phyloP scores from a whole-genome alignment of 805 yeast species.

The Saturnispora sanitii region DNA sequence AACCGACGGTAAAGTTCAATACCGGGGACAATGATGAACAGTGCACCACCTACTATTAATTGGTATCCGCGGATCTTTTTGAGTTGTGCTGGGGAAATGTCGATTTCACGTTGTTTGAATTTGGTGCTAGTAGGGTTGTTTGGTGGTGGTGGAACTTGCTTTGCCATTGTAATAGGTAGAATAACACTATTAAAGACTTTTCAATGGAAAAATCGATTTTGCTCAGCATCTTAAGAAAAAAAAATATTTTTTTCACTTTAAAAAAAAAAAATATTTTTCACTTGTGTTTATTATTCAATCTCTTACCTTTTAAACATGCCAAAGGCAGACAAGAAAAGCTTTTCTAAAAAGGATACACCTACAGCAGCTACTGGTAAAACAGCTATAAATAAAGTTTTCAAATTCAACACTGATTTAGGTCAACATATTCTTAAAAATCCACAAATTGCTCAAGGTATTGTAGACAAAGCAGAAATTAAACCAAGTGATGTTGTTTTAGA shows the following conservation, averaged over 20 bases:
- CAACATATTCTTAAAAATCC: constrained; percentile 97
- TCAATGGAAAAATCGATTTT: background rate
- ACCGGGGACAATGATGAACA: constrained; percentile 24
- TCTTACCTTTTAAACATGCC: constrained; percentile 33
- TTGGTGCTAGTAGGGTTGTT: background rate
- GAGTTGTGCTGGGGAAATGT: constrained; percentile 18
- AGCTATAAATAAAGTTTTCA: constrained; percentile 76
- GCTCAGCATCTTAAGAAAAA: too few species aligned
- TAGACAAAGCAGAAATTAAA: constrained; percentile 86
- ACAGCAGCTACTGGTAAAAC: constrained; percentile 45
- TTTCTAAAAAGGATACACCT: constrained; percentile 19
- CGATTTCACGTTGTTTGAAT: constrained; percentile 11
- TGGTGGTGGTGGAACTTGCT: constrained; percentile 4
- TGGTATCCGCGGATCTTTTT: constrained; percentile 19
- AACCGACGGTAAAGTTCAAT: constrained; percentile 26
- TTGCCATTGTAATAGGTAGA: too few species aligned
- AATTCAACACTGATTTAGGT: constrained; percentile 93
- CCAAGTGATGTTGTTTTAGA: constrained; percentile 91
- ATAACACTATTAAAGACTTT: too few species aligned
- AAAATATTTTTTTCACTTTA: background rate
- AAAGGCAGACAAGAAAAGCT: constrained; percentile 56
- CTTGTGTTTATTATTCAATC: constrained; percentile 1
- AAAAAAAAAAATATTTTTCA: background rate
- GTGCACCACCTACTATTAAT: constrained; percentile 25
- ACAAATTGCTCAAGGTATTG: constrained; percentile 94